Base-by-base conservation (phyloP, 768 basidiomycete species). In the Amanita rimosa region DNA sequence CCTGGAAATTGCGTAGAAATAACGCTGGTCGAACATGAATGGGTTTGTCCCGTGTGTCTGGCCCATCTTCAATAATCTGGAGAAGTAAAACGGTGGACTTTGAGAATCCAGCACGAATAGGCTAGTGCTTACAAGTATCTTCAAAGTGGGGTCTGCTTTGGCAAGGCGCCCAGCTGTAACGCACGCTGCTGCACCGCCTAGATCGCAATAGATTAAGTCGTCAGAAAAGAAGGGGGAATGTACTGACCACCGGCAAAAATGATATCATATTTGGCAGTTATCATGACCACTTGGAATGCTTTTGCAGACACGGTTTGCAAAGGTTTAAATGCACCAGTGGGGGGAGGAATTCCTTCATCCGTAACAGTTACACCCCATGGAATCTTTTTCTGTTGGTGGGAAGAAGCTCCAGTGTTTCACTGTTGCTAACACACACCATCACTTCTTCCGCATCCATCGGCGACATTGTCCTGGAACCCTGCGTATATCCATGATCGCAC, bases 41-140 rank as follows among this genome's bases (percentile, higher is more conserved):
- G 5, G 62, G 66, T 5, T 74, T 26, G 33, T 80, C 67, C 24
- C 65, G 59, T 0, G 75, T 74, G 48, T 75, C 69, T 4, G 70
- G 67, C 1, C 82, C 83, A 10, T 74, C 69, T 62, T 85, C 83
- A 19, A 84, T 57, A 39, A 83, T 58, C 72, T 72, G 39, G 24
- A 11, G 29, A 35, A 29, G 29, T 10, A 26, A 26, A 26, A 29
- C 22, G 5, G 22, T 24, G 22, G 17, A 13, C 3, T n/a, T 22
- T 26, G 8, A 5, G 17, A 44, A 42, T 21, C 44, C 14, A n/a
- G 27, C 7, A 44, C 36, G 34, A 27, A 6, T 33, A n/a, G n/a
- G n/a, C 33, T 33, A 34, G 43, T 11, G 4, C 64, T 45, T 53
- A 71, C 73, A 10, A 84, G 72, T 42, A 84, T 79, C 54, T 67